Evolutionary conservation across 331 rosid genomes (phyloP), one percentile per base, ranked within the genome.

Genomic region (Acacia concinna): DNA sequence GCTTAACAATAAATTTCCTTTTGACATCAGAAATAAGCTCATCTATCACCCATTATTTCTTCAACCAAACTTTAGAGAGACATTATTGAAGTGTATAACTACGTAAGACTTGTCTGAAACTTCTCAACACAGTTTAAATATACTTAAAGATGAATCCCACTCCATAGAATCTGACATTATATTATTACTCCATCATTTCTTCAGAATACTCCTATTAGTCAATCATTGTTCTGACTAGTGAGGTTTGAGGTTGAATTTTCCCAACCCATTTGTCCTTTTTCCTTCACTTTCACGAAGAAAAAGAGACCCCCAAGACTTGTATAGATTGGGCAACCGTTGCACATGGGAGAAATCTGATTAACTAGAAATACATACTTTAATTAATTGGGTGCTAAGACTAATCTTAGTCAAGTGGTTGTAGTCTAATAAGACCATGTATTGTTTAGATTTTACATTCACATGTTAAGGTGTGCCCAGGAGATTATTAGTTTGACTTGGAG

Each of bases 401-500:
- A 66, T 52, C 4, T 40, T 21, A 31, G 31, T 51, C 62, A 0
- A 27, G 6, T 38, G 65, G 0, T 65, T 40, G 8, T 73, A 2
- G 18, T 51, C 27, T 73, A 44, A 38, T 73, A 17, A 28, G 8
- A 64, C 49, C 37, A 28, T 37, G 30, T 17, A 17, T 71, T 34
- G 32, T 47, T 32, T 60, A 23, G 25, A 32, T 37, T 8, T 35
- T 43, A 17, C 71, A 25, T 73, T 73, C 59, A 65, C 51, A 46
- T 32, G 4, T 56, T 65, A 54, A 21, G 8, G 62, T 54, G 12
- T 21, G 62, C 27, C 62, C 6, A 30, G 51, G 30, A 74, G 70
- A 21, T 66, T 40, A 40, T 65, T 6, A 21, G 41, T 74, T 74
- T 81, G 84, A 81, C 76, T 65, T 54, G n/a, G 2, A 40, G 34